Evolutionary conservation across 805 yeast genomes (phyloP).

Genomic region (Saturnispora saitoi): DNA sequence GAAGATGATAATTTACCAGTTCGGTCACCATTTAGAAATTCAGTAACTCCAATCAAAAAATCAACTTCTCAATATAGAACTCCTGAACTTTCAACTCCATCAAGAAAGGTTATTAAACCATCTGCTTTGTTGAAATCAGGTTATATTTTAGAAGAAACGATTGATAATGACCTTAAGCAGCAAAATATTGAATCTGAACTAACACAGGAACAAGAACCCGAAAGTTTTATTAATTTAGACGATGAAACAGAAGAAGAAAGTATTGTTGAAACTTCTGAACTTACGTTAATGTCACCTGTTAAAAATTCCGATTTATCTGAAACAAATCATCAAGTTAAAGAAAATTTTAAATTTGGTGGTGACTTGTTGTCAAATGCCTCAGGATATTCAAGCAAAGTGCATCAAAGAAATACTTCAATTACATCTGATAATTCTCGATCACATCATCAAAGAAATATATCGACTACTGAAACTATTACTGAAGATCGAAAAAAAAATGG

Average conservation of each 20-base stretch:
- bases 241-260: constrained; percentile 17
- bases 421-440: neutral
- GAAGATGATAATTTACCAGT: constrained; percentile 15
- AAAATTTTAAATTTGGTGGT: constrained; percentile 5
- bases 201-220: constrained; percentile 13
- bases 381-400: neutral
- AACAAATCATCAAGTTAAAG: neutral
- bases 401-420: neutral
- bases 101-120: constrained; percentile 8
- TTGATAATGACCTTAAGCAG: constrained; percentile 7
- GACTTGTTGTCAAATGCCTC: neutral
- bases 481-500: constrained; percentile 21
- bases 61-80: constrained; percentile 16
- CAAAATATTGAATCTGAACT: neutral
- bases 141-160: constrained; percentile 10
- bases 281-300: constrained; percentile 3
- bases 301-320: neutral
- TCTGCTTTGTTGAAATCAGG: constrained; percentile 7
- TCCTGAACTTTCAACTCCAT: constrained; percentile 14
- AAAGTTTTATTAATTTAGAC: constrained; percentile 19
- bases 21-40: constrained; percentile 25
- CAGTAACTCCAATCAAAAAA: constrained; percentile 11
- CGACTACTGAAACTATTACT: constrained; percentile 43
- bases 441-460: constrained; percentile 2
- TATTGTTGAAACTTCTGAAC: constrained; percentile 5